Evolutionary conservation across 306 rosid species (phyloP).

Genomic region (Aeschynomene evenia): DNA sequence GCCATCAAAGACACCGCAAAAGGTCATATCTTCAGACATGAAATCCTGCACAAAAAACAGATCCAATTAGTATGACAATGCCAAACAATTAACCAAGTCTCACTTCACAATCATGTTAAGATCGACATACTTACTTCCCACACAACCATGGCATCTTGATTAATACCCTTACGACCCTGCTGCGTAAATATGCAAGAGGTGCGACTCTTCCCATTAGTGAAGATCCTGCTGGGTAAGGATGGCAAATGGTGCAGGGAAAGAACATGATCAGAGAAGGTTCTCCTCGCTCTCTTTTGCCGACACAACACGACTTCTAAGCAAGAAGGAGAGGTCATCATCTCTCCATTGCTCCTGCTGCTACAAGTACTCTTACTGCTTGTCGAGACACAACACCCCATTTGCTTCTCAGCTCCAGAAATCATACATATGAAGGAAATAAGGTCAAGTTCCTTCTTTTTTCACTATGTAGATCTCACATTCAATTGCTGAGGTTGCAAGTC

Average conservation of each 20-base stretch:
- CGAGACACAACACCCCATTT: constrained; percentile 92
- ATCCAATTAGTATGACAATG: constrained; percentile 23
- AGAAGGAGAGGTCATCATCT: constrained; percentile 44
- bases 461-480: constrained; percentile 52
- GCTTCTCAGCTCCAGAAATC: constrained; percentile 53
- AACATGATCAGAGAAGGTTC: constrained; percentile 72
- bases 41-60: constrained; percentile 68
- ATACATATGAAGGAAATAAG: constrained; percentile 41
- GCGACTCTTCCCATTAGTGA: constrained; percentile 75
- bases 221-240: constrained; percentile 74
- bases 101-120: neutral
- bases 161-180: constrained; percentile 99
- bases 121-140: constrained; percentile 81
- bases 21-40: constrained; percentile 75
- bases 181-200: constrained; percentile 87
- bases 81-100: constrained; percentile 17
- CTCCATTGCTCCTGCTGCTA: constrained; percentile 83
- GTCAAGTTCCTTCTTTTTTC: constrained; percentile 35
- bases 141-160: constrained; percentile 98
- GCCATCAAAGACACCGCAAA: constrained; percentile 95
- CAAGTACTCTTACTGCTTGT: constrained; percentile 75
- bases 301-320: constrained; percentile 52
- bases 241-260: constrained; percentile 59
- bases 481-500: constrained; percentile 37
- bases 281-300: constrained; percentile 62